These are phyloP conservation scores for Fraxinus velutina DNA, from an alignment of 305 asterid genomes.

Conservation along the genomic window DNA sequence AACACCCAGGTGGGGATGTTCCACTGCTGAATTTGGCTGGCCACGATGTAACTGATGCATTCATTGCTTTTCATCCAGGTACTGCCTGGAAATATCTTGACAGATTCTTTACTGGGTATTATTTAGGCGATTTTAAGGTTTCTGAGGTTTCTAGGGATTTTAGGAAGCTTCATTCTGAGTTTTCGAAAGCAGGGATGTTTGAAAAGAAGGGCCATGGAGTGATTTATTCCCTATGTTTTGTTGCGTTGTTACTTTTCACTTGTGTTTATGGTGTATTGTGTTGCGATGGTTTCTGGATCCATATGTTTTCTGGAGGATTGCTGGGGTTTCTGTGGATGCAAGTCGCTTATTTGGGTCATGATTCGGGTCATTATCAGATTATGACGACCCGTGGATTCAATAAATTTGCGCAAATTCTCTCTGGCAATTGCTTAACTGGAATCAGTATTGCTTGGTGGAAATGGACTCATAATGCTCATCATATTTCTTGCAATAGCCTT, in stretches of 20 bases:
- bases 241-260: conserved; percentile 24
- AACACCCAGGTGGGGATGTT: conserved; percentile 58
- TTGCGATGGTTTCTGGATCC: conserved; percentile 30
- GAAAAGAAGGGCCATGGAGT: conserved; percentile 58
- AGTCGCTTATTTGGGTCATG: conserved; percentile 65
- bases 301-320: conserved; percentile 42
- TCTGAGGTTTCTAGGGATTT: conserved; percentile 56
- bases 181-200: conserved; percentile 46
- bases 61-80: conserved; percentile 60
- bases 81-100: conserved; percentile 53
- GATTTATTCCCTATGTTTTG: conserved; percentile 32
- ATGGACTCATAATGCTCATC: conserved; percentile 81
- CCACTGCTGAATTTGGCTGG: conserved; percentile 48
- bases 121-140: conserved; percentile 42
- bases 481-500: conserved; percentile 59
- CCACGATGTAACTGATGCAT: conserved; percentile 65
- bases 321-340: conserved; percentile 68
- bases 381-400: conserved; percentile 43
- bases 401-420: conserved; percentile 43
- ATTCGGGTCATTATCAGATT: conserved; percentile 64
- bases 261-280: conserved; percentile 39
- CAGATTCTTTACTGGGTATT: conserved; percentile 41
- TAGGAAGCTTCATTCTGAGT: conserved; percentile 32
- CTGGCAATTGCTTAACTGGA: conserved; percentile 63
- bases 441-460: conserved; percentile 87